Percentiles rank a stretch among this genome's conserved stretches.
phyloP scores from a whole-genome alignment of 139 green algal genomes.

The Trebouxia sp. region DNA sequence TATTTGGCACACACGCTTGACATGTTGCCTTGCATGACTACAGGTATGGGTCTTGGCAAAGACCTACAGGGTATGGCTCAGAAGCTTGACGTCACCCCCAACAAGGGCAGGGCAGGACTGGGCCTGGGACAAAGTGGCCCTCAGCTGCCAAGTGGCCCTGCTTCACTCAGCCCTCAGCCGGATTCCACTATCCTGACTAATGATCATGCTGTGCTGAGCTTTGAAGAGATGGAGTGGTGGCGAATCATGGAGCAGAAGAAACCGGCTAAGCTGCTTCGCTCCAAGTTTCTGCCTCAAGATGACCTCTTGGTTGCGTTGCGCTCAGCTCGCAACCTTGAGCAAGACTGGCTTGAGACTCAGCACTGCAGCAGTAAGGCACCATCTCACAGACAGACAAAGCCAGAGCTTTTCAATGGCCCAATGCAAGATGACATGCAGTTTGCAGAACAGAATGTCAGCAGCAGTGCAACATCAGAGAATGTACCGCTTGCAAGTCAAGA shows the following conservation, averaged over 20 bases:
- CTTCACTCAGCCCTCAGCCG: neutral
- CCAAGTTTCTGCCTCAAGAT: slow-evolving; percentile 30
- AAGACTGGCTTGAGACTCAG: neutral
- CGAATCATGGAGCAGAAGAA: neutral
- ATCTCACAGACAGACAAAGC: neutral
- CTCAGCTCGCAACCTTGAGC: slow-evolving; percentile 4
- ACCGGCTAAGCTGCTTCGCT: slow-evolving; percentile 21
- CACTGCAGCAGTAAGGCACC: neutral
- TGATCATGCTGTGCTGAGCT: slow-evolving; percentile 26
- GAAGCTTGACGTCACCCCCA: slow-evolving; percentile 12
- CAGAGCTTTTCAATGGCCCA: too few relatives aligned
- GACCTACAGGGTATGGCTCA: slow-evolving; percentile 33
- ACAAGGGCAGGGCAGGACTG: slow-evolving; percentile 31
- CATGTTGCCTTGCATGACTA: too few relatives aligned
- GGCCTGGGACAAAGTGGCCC: slow-evolving; percentile 5
- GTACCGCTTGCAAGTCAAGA: too few relatives aligned
- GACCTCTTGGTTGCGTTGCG: slow-evolving; percentile 15
- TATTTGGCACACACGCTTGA: too few relatives aligned
- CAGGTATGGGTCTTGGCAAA: slow-evolving; percentile 39
- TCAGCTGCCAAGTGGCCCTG: neutral
- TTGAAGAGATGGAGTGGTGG: slow-evolving; percentile 35
- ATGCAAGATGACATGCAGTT: too few relatives aligned
- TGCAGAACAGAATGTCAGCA: neutral
- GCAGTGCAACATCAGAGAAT: neutral
- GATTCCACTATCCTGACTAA: slow-evolving; percentile 31